Base-by-base conservation (phyloP, 2,329 filamentous ascomycete genomes). In the Sclerotinia minor region DNA sequence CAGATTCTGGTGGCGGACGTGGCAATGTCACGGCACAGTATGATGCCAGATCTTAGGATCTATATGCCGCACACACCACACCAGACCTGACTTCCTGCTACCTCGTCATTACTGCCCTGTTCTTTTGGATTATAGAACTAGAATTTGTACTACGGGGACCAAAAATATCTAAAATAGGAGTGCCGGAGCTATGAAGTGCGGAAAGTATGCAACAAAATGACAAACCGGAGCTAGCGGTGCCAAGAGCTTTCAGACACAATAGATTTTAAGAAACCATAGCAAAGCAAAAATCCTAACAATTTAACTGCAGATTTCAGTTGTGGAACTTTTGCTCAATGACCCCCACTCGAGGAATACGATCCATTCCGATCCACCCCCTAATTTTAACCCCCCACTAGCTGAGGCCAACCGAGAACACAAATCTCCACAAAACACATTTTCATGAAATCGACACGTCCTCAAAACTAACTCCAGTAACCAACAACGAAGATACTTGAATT, bases 241-340 rank as follows among this genome's bases (percentile, higher is more conserved):
- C 6, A 17, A 53, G 26, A 53, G 50, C 24, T 9, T 52, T 53
- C 50, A 53, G 29, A 52, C 8, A 17, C 17, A 53, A 17, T 19
- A 15, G 9, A 53, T 53, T 53, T 5, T 5, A 5, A 21, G 29
- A 5, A 19, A 19, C 15, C 17, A 53, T 19, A 11, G 9, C 26
- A 13, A n/a, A n/a, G 9, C 6, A 3, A 2, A 1, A 5, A 15
- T 3, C 5, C 1, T 11, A 47, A 17, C 26, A 2, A 2, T 32
- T 32, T n/a, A 13, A n/a, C 26, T 32, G 1, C 8, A 47, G 11
- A 26, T 19, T 41, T 17, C 15, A 41, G 26, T 17, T 54, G 29
- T 54, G 26, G 38, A n/a, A n/a, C n/a, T n/a, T n/a, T n/a, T n/a
- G n/a, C n/a, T 17, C 38, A 54, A 5, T 54, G 2, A 4, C 5